Base-by-base conservation (phyloP, 805 yeast genomes). In the Metschnikowia arizonensis region DNA sequence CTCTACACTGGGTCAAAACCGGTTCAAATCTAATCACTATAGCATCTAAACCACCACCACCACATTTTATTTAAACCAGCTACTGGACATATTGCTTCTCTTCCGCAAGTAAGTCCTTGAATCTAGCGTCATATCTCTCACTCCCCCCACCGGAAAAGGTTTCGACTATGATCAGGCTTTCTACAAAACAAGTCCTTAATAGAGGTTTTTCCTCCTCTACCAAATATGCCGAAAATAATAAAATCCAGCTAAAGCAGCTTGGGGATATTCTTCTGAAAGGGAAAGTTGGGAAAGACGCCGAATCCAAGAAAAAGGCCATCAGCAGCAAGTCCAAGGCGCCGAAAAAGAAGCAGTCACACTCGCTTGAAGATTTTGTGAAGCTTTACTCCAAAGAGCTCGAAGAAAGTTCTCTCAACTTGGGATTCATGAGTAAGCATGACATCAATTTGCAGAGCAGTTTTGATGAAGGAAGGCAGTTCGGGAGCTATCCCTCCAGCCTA, bases 351-450 rank as follows among this genome's bases (percentile, higher is more conserved):
- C 17, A 26, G 6, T n/a, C 32, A 3, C 49, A 33, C 9, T 33
- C 47, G 12, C 40, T 50, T 17, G 45, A 46, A 33, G 46, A 50
- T 17, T 45, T 42, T 32, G 48, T 44, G 29, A 48, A 45, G 8
- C 24, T 29, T 6, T 46, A 46, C 19, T 35, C 49, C 29, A 45
- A 50, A 40, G 54, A 52, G 33, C 52, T 57, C 28, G 49, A 56
- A 35, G 55, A 59, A 32, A 41, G 56, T 19, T 66, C 63, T 40
- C 66, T 61, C 17, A 59, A 58, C 31, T 52, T 65, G 11, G 63
- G 66, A 9, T 64, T 59, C 49, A 68, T 69, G 73, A 56, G 69
- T 14, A 57, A 59, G n/a, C 65, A 67, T 18, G 73, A 69, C 46
- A 51, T 69, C 25, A 48, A 50, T 39, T 59, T 68, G 19, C 74